These are phyloP conservation scores for Candida ficus DNA, from an alignment of 805 yeast genomes.

Conservation along the genomic window DNA sequence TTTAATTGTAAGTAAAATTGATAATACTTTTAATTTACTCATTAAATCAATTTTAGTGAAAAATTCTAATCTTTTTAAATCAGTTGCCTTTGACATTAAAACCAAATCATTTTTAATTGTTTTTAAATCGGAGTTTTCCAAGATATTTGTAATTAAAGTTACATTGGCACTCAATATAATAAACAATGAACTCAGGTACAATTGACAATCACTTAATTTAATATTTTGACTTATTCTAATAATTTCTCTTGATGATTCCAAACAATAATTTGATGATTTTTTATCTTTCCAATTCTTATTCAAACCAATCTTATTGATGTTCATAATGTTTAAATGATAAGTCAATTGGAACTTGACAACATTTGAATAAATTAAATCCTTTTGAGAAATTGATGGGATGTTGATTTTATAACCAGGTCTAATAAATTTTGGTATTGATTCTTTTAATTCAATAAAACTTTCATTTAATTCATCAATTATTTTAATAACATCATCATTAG, in stretches of 20 bases:
- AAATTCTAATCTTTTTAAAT: conserved; percentile 3
- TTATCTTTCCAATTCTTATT: conserved; percentile 8
- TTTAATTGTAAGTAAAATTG: neutral
- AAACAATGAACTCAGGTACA: conserved; percentile 5
- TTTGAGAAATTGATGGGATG: neutral
- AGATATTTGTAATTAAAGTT: conserved; percentile 3
- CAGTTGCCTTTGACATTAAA: conserved; percentile 3
- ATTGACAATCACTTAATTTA: neutral
- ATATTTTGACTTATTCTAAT: conserved; percentile 5
- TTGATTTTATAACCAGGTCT: conserved; percentile 11
- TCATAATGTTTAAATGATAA: conserved; percentile 8
- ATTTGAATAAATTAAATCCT: neutral
- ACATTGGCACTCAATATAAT: conserved; percentile 7
- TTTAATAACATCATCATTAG: conserved; percentile 4
- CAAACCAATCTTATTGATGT: conserved; percentile 8
- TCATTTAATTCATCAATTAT: conserved; percentile 6
- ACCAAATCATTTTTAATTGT: conserved; percentile 4
- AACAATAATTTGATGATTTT: conserved; percentile 4
- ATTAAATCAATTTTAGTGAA: conserved; percentile 7
- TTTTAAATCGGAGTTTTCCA: conserved; percentile 8
- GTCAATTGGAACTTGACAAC: conserved; percentile 9
- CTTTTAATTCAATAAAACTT: conserved; percentile 3
- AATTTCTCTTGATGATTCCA: conserved; percentile 10
- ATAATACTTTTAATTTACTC: conserved; percentile 1
- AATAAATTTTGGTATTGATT: conserved; percentile 7